Evolutionary conservation across 768 basidiomycete species (phyloP).

Genomic region (Hypholoma sublateritium): DNA sequence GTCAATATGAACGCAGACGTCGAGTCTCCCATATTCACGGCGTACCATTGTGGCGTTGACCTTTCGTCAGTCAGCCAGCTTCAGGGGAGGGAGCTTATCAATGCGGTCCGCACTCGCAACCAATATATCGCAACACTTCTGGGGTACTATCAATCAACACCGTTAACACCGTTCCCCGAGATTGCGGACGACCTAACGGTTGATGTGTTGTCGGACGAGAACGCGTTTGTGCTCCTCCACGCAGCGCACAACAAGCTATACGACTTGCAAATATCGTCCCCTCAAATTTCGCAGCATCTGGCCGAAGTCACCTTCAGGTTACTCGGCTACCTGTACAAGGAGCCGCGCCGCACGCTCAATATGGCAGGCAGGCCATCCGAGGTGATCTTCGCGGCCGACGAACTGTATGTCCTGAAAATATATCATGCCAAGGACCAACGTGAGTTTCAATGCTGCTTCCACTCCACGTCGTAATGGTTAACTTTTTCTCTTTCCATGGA

Average conservation of each 20-base stretch:
- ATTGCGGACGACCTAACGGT: not conserved
- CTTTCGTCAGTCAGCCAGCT: not conserved
- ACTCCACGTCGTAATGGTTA: no score
- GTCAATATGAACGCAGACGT: slow-evolving; percentile 3
- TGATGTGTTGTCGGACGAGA: not conserved
- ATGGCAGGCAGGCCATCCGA: not conserved
- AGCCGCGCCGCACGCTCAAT: not conserved
- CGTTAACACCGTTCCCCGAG: not conserved
- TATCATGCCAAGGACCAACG: slow-evolving; percentile 1
- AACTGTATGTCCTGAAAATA: slow-evolving; percentile 4
- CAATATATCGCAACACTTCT: slow-evolving; percentile 1
- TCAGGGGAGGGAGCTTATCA: not conserved
- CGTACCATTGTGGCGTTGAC: slow-evolving; percentile 2
- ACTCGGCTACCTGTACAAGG: not conserved
- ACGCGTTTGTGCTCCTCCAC: slow-evolving; percentile 1
- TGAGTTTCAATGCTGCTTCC: not conserved
- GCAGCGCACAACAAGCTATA: not conserved
- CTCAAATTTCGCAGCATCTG: not conserved
- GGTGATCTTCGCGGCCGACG: not conserved
- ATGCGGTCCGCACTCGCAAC: not conserved
- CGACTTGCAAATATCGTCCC: not conserved
- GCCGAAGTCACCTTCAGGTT: slow-evolving; percentile 1
- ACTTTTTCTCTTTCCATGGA: no score
- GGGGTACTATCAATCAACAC: not conserved
- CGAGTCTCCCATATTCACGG: slow-evolving; percentile 1